Evolutionary conservation across 1,284 basidiomycete species (phyloP).

Genomic region (Malassezia slooffiae): DNA sequence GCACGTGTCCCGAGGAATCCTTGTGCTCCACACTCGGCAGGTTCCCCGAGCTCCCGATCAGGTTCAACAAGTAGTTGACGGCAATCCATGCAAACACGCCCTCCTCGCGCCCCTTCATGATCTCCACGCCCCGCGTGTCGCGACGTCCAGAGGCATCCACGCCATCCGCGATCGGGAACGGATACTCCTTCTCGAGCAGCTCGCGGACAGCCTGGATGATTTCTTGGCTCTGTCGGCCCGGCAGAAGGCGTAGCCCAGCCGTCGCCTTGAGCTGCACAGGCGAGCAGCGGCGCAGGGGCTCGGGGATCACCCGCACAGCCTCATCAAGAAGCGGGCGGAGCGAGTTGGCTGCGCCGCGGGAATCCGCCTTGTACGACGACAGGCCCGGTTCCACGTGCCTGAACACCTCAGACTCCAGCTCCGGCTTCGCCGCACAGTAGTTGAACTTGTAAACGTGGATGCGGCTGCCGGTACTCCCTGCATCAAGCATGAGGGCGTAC

Average conservation of each 20-base stretch:
- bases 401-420: slow-evolving; percentile 89
- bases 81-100: slow-evolving; percentile 93
- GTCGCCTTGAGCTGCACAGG: slow-evolving; percentile 91
- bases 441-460: slow-evolving; percentile 79
- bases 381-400: slow-evolving; percentile 71
- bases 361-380: slow-evolving; percentile 56
- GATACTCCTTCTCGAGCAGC: slow-evolving; percentile 59
- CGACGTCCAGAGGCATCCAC: slow-evolving; percentile 15
- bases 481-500: slow-evolving; percentile 94
- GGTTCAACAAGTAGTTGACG: slow-evolving; percentile 62
- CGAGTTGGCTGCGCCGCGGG: slow-evolving; percentile 63
- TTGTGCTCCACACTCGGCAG: slow-evolving; percentile 47
- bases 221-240: slow-evolving; percentile 57
- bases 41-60: slow-evolving; percentile 51
- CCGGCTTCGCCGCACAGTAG: slow-evolving; percentile 51
- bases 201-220: slow-evolving; percentile 68
- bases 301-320: slow-evolving; percentile 67
- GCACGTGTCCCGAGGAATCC: slow-evolving; percentile 1
- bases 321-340: slow-evolving; percentile 71
- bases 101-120: slow-evolving; percentile 92
- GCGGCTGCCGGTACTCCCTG: slow-evolving; percentile 88
- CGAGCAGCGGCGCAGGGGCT: slow-evolving; percentile 60
- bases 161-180: slow-evolving; percentile 53
- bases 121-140: slow-evolving; percentile 32
- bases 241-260: slow-evolving; percentile 73